A percentile compares a stretch with the other conserved stretches of the same genome.
Evolutionary conservation across 106 monocot genomes (phyloP).

Genomic region (Agapanthus africanus): DNA sequence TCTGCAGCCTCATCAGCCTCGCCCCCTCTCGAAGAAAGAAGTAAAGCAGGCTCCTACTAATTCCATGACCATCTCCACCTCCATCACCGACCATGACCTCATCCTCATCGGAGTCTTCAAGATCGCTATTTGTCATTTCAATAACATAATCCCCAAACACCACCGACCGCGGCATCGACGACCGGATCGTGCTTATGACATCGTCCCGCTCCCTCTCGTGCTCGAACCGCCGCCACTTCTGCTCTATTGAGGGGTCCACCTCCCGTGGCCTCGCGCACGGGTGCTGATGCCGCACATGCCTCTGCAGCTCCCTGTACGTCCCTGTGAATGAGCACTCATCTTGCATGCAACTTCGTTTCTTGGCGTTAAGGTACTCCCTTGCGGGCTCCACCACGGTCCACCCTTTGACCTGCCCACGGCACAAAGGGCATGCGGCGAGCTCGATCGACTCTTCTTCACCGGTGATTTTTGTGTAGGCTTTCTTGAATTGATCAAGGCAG

Average conservation of each 20-base stretch:
- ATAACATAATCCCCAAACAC: conserved; percentile 47
- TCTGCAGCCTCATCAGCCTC: conserved; percentile 26
- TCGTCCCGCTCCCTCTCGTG: conserved; percentile 42
- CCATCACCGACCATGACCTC: conserved; percentile 2
- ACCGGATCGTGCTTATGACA: conserved; percentile 39
- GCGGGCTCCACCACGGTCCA: conserved; percentile 51
- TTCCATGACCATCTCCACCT: conserved; percentile 20
- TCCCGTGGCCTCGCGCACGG: conserved; percentile 29
- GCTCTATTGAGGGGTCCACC: conserved; percentile 31
- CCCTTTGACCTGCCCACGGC: conserved; percentile 53
- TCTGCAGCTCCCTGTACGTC: conserved; percentile 29
- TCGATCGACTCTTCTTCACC: conserved; percentile 17
- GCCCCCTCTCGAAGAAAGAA: conserved; percentile 44
- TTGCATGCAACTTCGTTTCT: conserved; percentile 35
- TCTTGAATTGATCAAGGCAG: conserved; percentile 78
- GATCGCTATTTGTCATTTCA: conserved; percentile 27
- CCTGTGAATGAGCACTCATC: conserved; percentile 36
- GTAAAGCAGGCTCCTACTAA: conserved; percentile 38
- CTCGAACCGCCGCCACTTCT: conserved; percentile 38
- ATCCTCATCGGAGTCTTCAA: conserved; percentile 11
- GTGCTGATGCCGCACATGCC: conserved; percentile 26
- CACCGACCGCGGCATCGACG: conserved; percentile 32
- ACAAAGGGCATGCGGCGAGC: conserved; percentile 42
- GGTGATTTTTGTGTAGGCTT: conserved; percentile 44
- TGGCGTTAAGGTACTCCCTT: conserved; percentile 29